Base-by-base conservation (phyloP, 306 rosid species). In the Begonia peltatifolia region DNA sequence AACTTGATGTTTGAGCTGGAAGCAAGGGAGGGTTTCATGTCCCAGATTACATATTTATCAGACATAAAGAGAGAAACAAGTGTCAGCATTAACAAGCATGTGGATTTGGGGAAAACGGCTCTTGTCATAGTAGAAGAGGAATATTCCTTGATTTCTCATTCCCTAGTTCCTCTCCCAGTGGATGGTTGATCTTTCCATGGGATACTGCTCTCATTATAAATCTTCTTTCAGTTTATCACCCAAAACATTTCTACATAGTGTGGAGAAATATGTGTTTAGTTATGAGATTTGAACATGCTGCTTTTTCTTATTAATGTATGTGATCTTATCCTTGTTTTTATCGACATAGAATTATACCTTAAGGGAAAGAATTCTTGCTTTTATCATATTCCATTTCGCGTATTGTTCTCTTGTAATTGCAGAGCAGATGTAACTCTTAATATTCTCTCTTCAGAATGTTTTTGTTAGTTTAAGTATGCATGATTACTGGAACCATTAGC, bases 91-190 rank as follows among this genome's bases (percentile, higher is more conserved):
- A 85, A 80, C 66, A 74, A 90, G 18, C 54, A 59, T 23, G 86
- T 85, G 62, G 95, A 90, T 79, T 73, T 85, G 71, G 97, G 90
- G 44, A 85, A 66, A 67, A 68, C 90, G 9, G 94, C 95, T 61
- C 87, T 85, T 17, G 80, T 65, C 47, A 74, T 89, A 23, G 95
- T 87, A 9, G 94, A 94, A 41, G 97, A 89, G 74, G 97, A 90
- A 76, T 94, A 85, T 76, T 90, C 95, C 38, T 77, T 90, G 3
- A 79, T 85, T 47, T 90, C 97, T 12, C 95, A 90, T 79, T 90
- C 97, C 0, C 85, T 94, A 0, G 97, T 90, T 69, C 94, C 94
- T 8, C 94, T 85, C 55, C 95, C 97, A 0, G 87, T 85, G 6
- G 94, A 89, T 72, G 90, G 83, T 67, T 62, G 94, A 83, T 69